Conservation (phyloP, 129 eudicot species). For the Silybum marianum region DNA sequence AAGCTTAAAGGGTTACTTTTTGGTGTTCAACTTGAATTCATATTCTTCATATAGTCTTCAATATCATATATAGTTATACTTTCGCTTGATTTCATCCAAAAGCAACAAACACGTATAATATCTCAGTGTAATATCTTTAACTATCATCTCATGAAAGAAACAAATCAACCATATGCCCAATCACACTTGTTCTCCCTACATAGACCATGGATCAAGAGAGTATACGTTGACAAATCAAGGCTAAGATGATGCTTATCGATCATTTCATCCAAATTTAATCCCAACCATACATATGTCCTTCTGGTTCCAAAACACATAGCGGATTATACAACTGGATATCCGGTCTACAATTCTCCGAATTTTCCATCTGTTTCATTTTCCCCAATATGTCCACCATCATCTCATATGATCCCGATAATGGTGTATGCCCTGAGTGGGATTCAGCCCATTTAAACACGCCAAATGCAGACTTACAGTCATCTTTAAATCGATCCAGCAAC, state of each 20-base stretch:
- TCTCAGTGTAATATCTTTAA: slow-evolving; percentile 60
- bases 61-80: slow-evolving; percentile 54
- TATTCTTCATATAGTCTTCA: slow-evolving; percentile 57
- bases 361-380: slow-evolving; percentile 66
- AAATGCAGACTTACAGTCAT: slow-evolving; percentile 90
- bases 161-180: slow-evolving; percentile 45
- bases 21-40: slow-evolving; percentile 50
- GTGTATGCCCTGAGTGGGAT: slow-evolving; percentile 45
- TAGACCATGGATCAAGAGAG: slow-evolving; percentile 80
- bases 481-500: slow-evolving; percentile 67
- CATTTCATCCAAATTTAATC: slow-evolving; percentile 58
- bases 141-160: slow-evolving; percentile 66
- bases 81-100: slow-evolving; percentile 51
- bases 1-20: background rate
- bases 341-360: slow-evolving; percentile 56
- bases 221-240: slow-evolving; percentile 63
- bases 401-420: slow-evolving; percentile 51
- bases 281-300: slow-evolving; percentile 37
- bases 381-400: slow-evolving; percentile 81
- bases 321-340: slow-evolving; percentile 68
- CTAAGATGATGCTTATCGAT: slow-evolving; percentile 64
- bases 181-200: slow-evolving; percentile 63
- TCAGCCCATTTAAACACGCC: slow-evolving; percentile 81
- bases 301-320: slow-evolving; percentile 51
- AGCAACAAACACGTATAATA: slow-evolving; percentile 70